phyloP scores from a whole-genome alignment of 768 basidiomycete genomes.

The Psilocybe azurescens region DNA sequence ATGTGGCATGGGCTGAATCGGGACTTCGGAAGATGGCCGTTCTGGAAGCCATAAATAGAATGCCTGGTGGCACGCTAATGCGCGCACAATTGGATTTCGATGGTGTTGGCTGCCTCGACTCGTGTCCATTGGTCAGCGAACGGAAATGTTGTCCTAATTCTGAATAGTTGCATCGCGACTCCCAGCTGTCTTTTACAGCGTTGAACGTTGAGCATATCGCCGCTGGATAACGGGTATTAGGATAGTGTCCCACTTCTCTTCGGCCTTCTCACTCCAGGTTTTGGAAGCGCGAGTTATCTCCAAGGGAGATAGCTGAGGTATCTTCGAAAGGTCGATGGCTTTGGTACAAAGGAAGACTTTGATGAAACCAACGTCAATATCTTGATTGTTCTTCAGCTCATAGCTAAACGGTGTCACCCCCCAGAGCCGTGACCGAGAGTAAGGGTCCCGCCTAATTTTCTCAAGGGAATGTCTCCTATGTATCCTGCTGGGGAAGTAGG shows the following conservation, averaged over 20 bases:
- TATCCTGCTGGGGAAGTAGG: neutral
- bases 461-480: neutral
- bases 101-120: too few species aligned
- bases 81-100: too few species aligned
- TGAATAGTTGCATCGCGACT: too few species aligned
- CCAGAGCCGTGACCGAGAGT: slow-evolving; percentile 19
- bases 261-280: neutral
- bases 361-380: slow-evolving; percentile 15
- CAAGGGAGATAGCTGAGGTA: slow-evolving; percentile 5
- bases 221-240: slow-evolving; percentile 14
- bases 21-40: too few species aligned
- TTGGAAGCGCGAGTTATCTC: neutral
- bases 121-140: too few species aligned
- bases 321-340: slow-evolving; percentile 5
- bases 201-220: neutral
- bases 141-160: too few species aligned
- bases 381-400: slow-evolving; percentile 1
- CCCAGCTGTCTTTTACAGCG: too few species aligned
- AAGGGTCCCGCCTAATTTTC: slow-evolving; percentile 2
- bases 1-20: too few species aligned
- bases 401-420: slow-evolving; percentile 7
- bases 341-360: slow-evolving; percentile 15
- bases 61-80: too few species aligned
- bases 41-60: too few species aligned
- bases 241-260: slow-evolving; percentile 9